Evolutionary conservation across 1,284 basidiomycete species (phyloP).

Genomic region (Hemileia vastatrix): DNA sequence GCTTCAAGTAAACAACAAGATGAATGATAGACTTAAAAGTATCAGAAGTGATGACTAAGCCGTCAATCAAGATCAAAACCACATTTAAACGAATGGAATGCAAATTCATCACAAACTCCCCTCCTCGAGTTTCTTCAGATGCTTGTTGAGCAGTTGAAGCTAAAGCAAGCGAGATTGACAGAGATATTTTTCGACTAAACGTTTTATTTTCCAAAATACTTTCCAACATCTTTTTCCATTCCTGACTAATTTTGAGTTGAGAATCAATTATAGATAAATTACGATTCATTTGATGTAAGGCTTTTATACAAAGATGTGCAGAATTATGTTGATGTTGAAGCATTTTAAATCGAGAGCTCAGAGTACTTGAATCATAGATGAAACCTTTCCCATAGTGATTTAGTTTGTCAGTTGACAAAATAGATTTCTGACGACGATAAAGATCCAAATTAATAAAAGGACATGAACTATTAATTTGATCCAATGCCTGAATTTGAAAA

Average conservation of each 20-base stretch:
- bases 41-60: constrained; percentile 11
- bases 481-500: constrained; percentile 18
- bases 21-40: constrained; percentile 15
- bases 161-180: constrained; percentile 11
- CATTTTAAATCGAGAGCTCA: no score
- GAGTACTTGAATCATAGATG: constrained; percentile 22
- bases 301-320: no score
- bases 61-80: constrained; percentile 14
- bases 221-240: constrained; percentile 17
- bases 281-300: constrained; percentile 18
- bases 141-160: constrained; percentile 1
- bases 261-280: constrained; percentile 19
- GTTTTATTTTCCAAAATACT: constrained; percentile 8
- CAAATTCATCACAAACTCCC: constrained; percentile 22
- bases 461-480: constrained; percentile 9
- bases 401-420: constrained; percentile 17
- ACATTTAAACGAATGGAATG: constrained; percentile 20
- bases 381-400: constrained; percentile 17
- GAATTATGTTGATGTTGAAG: no score
- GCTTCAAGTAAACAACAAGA: constrained; percentile 8
- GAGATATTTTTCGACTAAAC: background rate
- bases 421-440: constrained; percentile 13
- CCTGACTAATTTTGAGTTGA: constrained; percentile 17
- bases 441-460: constrained; percentile 15
- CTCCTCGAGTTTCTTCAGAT: constrained; percentile 12